Percentiles rank a stretch among this genome's conserved stretches.
These are phyloP conservation scores for Ramularia collo-cygni DNA, from an alignment of 2,329 filamentous ascomycete genomes.

Conservation along the genomic window DNA sequence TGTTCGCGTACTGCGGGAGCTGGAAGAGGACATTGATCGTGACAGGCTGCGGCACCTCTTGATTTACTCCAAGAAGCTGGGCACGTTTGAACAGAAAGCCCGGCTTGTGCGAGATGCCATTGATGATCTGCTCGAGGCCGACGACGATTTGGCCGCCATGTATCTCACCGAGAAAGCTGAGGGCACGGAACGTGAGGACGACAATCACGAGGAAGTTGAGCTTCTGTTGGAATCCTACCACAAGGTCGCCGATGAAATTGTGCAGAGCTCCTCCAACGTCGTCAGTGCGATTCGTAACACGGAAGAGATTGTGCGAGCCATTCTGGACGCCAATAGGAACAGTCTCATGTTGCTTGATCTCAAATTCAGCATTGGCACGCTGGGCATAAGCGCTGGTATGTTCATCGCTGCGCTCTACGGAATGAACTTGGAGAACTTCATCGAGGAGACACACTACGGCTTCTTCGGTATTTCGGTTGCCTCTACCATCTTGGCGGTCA, in stretches of 20 bases:
- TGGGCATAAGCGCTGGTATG: conserved; percentile 90
- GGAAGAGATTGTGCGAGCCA: conserved; percentile 95
- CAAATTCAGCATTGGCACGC: conserved; percentile 90
- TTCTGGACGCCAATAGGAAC: conserved; percentile 96
- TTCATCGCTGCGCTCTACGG: conserved; percentile 98
- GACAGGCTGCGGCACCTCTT: conserved; percentile 87
- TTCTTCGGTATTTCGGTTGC: conserved; percentile 68
- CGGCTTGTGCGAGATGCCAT: conserved; percentile 90
- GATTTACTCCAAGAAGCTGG: conserved; percentile 89
- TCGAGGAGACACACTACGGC: conserved; percentile 85
- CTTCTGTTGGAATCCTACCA: conserved; percentile 96
- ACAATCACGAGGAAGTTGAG: conserved; percentile 94
- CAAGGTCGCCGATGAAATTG: conserved; percentile 96
- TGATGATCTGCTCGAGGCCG: conserved; percentile 88
- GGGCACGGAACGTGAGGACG: conserved; percentile 64
- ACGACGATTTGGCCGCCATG: conserved; percentile 92
- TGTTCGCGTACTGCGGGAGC: conserved; percentile 75
- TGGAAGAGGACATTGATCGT: conserved; percentile 94
- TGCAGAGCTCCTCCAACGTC: conserved; percentile 86
- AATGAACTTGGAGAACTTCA: conserved; percentile 98
- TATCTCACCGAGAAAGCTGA: conserved; percentile 84
- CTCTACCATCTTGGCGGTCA: conserved; percentile 64
- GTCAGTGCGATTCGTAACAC: conserved; percentile 95
- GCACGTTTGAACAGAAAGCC: conserved; percentile 95
- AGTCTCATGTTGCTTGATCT: conserved; percentile 95